Base-by-base conservation (phyloP, 2,329 filamentous ascomycete species). In the Cephalotrichum gorgonifer region DNA sequence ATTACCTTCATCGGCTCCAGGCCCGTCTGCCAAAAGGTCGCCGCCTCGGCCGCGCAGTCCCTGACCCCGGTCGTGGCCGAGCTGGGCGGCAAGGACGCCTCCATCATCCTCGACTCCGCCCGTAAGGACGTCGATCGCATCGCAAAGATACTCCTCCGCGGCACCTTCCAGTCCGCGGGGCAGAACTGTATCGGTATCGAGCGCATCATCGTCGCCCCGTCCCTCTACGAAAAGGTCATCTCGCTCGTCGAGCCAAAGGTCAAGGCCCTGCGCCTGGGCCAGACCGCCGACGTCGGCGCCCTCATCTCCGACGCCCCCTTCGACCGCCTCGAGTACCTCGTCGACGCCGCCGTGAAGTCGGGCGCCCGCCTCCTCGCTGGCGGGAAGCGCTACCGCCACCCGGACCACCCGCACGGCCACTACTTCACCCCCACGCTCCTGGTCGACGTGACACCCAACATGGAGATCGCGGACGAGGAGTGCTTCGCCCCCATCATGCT, bases 121-220 rank as follows among this genome's bases (percentile, higher is more conserved):
- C 66, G 65, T 44, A 62, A 63, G 51, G 76, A 88, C 58, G 73
- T 97, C 51, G 68, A 78, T 4, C 80, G 85, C 39, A 83, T 97
- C 45, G 78, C 79, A 35, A 86, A 89, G 53, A 85, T 94, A 54
- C 78, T 97, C 53, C 83, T 98, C 69, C 82, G 93, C 48, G 93
- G 91, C 47, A 88, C 88, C 9, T 98, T 97, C 68, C 93, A 98
- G 66, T 89, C 89, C 47, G 85, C 89, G 15, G 93, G 93, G 1
- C 93, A 98, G 66, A 98, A 98, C 69, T 98, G 93, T 67, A 91
- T 98, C 61, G 93, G 93, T 49, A 91, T 96, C 56, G 93, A 98
- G 70, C 86, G 93, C 50, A 83, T 97, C 60, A 83, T 97, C 56
- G 88, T 85, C 23, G 76, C 86, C 15, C 83, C 88, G 2, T 72